These are phyloP conservation scores for Pichia thaimueangensis DNA, from an alignment of 805 yeast species.

Conservation along the genomic window DNA sequence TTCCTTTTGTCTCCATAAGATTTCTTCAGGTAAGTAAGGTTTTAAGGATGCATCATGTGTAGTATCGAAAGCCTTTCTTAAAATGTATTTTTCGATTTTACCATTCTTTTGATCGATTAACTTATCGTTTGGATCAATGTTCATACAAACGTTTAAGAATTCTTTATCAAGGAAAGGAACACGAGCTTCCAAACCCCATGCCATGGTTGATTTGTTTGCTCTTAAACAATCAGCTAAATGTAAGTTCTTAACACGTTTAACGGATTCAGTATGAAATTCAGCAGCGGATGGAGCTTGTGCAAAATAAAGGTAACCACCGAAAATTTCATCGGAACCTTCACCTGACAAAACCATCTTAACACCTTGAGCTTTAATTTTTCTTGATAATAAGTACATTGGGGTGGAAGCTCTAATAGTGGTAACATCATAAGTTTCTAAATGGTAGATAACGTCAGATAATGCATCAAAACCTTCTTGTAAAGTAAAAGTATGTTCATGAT, in stretches of 20 bases:
- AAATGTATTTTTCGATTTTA: constrained; percentile 86
- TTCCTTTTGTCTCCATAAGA: constrained; percentile 99
- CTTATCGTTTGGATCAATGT: constrained; percentile 91
- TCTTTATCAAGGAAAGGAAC: constrained; percentile 97
- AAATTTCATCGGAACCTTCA: constrained; percentile 98
- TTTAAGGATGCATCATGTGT: constrained; percentile 66
- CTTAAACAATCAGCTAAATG: constrained; percentile 96
- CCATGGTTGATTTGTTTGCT: constrained; percentile 99
- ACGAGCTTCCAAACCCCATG: constrained; percentile 99
- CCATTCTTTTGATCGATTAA: constrained; percentile 67
- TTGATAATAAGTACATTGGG: constrained; percentile 92
- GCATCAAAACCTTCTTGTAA: constrained; percentile 96
- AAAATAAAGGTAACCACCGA: constrained; percentile 97
- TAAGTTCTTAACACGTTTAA: constrained; percentile 92
- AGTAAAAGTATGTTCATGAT: constrained; percentile 97
- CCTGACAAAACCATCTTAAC: constrained; percentile 99
- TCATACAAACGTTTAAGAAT: constrained; percentile 88
- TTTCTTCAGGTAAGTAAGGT: constrained; percentile 94
- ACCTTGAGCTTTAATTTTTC: constrained; percentile 99
- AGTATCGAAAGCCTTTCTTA: constrained; percentile 97
- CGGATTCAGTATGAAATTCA: constrained; percentile 95
- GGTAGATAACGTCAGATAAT: constrained; percentile 86
- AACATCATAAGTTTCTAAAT: constrained; percentile 96
- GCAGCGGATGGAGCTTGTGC: constrained; percentile 91
- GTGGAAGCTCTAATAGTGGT: constrained; percentile 99